Evolutionary conservation across 345 rosid genomes (phyloP).

Genomic region (Lepidium aucheri): DNA sequence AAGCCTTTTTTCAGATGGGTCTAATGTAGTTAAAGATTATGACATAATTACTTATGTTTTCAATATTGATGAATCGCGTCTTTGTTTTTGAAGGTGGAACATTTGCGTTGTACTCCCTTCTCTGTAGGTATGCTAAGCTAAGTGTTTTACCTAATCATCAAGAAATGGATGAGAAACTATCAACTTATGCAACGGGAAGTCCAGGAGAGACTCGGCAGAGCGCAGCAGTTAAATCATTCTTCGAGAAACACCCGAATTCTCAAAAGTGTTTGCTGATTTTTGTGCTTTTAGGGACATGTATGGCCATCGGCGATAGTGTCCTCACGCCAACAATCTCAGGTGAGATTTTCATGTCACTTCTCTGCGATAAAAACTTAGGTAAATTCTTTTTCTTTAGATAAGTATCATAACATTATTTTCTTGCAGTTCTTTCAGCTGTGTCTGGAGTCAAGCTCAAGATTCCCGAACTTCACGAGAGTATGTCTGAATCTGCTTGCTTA

Average conservation of each 20-base stretch:
- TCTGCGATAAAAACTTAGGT: not conserved
- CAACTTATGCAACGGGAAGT: conserved; percentile 44
- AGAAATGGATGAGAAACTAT: conserved; percentile 64
- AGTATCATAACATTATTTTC: not conserved
- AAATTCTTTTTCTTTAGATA: not conserved
- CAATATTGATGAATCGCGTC: not conserved
- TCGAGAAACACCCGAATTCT: conserved; percentile 47
- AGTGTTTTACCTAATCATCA: conserved; percentile 80
- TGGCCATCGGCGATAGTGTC: conserved; percentile 74
- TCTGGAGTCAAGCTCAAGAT: conserved; percentile 61
- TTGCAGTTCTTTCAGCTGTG: conserved; percentile 79
- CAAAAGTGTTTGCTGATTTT: conserved; percentile 46
- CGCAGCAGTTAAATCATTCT: conserved; percentile 42
- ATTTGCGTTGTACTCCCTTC: conserved; percentile 83
- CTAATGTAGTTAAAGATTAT: not conserved
- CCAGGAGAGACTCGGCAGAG: conserved; percentile 43
- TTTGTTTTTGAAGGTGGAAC: conserved; percentile 55
- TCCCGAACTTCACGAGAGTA: conserved; percentile 59
- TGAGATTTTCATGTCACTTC: not conserved
- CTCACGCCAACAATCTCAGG: conserved; percentile 91
- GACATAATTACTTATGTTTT: not conserved
- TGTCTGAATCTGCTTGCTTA: conserved; percentile 20
- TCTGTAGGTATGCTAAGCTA: conserved; percentile 65
- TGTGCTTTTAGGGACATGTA: conserved; percentile 67
- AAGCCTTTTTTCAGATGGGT: not conserved